These are phyloP conservation scores for Tetradesmus lagerheimii DNA, from an alignment of 139 green algal genomes.

Conservation along the genomic window DNA sequence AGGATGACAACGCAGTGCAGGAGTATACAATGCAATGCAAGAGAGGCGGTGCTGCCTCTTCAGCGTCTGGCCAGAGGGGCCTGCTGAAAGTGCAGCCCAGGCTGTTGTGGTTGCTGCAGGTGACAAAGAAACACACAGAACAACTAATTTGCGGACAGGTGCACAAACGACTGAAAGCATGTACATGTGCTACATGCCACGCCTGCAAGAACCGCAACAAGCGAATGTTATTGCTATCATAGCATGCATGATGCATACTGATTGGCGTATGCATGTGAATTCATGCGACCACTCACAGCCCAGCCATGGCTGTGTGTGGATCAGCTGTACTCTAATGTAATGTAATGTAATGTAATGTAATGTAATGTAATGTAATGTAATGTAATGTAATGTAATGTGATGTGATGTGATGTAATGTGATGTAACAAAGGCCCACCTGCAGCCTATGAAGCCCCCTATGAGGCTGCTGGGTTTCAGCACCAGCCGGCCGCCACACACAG, in stretches of 20 bases:
- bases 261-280: not conserved
- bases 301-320: not conserved
- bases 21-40: no score
- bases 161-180: not conserved
- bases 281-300: not conserved
- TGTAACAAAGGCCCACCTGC: constrained; percentile 38
- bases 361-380: no score
- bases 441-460: constrained; percentile 61
- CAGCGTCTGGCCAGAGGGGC: constrained; percentile 46
- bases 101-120: constrained; percentile 47
- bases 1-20: no score
- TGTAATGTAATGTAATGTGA: no score
- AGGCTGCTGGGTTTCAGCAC: constrained; percentile 69
- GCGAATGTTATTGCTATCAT: no score
- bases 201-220: no score
- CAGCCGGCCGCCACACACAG: constrained; percentile 68
- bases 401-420: not conserved
- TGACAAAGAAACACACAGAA: not conserved
- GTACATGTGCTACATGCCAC: no score
- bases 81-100: constrained; percentile 58
- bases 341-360: not conserved
- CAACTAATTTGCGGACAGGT: no score
- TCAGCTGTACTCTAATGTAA: not conserved
- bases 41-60: no score
- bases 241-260: no score